A percentile compares a stretch with the other conserved stretches of the same genome.
phyloP scores from a whole-genome alignment of 2,329 filamentous ascomycete species.

The Apiospora kogelbergensis region DNA sequence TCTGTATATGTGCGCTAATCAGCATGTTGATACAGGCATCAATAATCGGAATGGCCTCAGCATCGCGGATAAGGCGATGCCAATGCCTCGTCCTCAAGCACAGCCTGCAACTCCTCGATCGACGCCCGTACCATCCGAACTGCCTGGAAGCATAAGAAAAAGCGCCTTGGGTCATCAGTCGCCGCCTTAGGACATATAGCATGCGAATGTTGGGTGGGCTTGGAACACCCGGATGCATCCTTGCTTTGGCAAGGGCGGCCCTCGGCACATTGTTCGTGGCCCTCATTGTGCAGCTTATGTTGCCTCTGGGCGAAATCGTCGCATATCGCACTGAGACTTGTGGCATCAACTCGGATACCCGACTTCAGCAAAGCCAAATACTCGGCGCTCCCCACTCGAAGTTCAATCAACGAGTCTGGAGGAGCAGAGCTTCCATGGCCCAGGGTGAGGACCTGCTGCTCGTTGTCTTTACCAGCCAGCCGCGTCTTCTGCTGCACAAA shows the following conservation, averaged over 20 bases:
- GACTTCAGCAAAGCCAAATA: background rate
- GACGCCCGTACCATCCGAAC: background rate
- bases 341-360: background rate
- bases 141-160: background rate
- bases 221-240: background rate
- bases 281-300: background rate
- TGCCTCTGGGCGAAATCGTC: background rate
- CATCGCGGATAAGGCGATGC: background rate
- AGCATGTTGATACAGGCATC: background rate
- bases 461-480: background rate
- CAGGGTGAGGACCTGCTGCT: background rate
- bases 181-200: constrained; percentile 1
- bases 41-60: background rate
- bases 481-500: background rate
- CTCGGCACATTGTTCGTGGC: background rate
- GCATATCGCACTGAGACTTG: background rate
- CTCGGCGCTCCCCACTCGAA: background rate
- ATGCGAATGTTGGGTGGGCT: background rate
- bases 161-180: background rate
- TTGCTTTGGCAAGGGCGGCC: background rate
- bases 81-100: background rate
- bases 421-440: background rate
- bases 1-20: background rate
- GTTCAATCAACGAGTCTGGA: background rate
- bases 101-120: constrained; percentile 1